A percentile compares a stretch with the other conserved stretches of the same genome.
phyloP scores from a whole-genome alignment of 371 early-diverging fungal genomes.

The Circinella umbellata region DNA sequence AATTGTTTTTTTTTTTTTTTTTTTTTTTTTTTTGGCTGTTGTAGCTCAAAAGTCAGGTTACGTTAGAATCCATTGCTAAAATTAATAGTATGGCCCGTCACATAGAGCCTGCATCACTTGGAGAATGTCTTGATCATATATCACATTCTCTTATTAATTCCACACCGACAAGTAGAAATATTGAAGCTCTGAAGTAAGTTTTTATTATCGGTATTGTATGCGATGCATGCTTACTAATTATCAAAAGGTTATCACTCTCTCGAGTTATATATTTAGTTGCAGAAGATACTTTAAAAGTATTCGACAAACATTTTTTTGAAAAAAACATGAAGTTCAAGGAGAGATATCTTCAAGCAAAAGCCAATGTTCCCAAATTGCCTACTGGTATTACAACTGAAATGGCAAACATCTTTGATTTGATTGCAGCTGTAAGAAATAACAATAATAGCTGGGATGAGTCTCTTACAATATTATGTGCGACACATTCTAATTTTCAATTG shows the following conservation, averaged over 20 bases:
- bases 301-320: slow-evolving; percentile 1
- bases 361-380: neutral
- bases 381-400: neutral
- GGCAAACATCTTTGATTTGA: neutral
- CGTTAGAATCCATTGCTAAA: neutral
- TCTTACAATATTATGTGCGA: neutral
- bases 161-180: neutral
- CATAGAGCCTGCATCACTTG: neutral
- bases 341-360: neutral
- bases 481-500: neutral
- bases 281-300: neutral
- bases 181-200: slow-evolving; percentile 10
- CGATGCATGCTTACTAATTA: slow-evolving; percentile 6
- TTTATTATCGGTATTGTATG: neutral
- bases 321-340: neutral
- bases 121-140: neutral
- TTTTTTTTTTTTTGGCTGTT: too few species aligned
- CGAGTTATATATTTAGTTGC: slow-evolving; percentile 10
- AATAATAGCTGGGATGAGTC: neutral
- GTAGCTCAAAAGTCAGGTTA: neutral
- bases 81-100: neutral
- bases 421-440: neutral
- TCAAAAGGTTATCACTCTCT: slow-evolving; percentile 11
- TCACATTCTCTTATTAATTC: neutral
- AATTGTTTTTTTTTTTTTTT: neutral